A percentile compares a stretch with the other conserved stretches of the same genome.
Evolutionary conservation across 331 rosid species (phyloP).

Genomic region (Rhamnella rubrinervis): DNA sequence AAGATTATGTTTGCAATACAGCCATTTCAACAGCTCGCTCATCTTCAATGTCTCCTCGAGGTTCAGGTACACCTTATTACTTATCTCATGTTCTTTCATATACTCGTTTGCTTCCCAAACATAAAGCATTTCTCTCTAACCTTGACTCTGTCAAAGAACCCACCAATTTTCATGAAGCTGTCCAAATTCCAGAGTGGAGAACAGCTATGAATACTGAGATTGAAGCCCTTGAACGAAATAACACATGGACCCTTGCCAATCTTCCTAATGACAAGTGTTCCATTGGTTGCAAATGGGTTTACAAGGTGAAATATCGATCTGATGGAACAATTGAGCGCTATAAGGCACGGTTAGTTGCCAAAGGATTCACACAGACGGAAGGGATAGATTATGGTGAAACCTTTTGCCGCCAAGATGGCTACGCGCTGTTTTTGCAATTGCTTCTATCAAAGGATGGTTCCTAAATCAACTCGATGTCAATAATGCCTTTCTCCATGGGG

Average conservation of each 20-base stretch:
- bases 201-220: not conserved
- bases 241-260: not conserved
- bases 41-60: too few species aligned
- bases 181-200: not conserved
- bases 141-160: not conserved
- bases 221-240: not conserved
- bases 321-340: not conserved
- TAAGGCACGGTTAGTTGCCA: not conserved
- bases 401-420: not conserved
- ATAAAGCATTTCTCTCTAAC: not conserved
- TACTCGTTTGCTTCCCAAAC: not conserved
- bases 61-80: too few species aligned
- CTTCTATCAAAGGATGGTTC: too few species aligned
- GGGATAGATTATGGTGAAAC: not conserved
- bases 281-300: not conserved
- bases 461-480: too few species aligned
- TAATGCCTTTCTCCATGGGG: not conserved
- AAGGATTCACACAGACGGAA: not conserved
- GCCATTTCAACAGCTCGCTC: too few species aligned
- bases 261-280: not conserved
- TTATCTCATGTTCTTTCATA: too few species aligned
- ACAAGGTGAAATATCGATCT: too few species aligned
- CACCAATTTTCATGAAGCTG: not conserved
- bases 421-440: too few species aligned
- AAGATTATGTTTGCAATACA: too few species aligned